phyloP scores from a whole-genome alignment of 768 basidiomycete species.

The Naganishia vaughanmartiniae region DNA sequence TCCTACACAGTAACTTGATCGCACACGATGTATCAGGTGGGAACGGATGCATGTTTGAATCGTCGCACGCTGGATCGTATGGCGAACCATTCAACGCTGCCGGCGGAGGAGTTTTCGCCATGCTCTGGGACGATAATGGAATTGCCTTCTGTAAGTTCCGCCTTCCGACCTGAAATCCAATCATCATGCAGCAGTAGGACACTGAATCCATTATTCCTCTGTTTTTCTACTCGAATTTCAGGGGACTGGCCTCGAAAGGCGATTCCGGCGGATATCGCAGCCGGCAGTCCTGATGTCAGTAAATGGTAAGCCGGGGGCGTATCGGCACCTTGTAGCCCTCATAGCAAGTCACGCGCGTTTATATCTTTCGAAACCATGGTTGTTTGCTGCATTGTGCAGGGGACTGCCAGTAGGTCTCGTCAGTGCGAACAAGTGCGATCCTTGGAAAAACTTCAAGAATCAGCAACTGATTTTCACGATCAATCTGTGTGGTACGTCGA shows the following conservation, averaged over 20 bases:
- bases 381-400: conserved; percentile 33
- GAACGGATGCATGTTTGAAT: conserved; percentile 72
- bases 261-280: conserved; percentile 41
- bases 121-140: conserved; percentile 77
- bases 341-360: too few species aligned
- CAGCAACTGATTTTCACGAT: conserved; percentile 49
- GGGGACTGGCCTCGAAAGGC: conserved; percentile 47
- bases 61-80: conserved; percentile 78
- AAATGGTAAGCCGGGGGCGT: conserved; percentile 13
- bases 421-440: conserved; percentile 46
- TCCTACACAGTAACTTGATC: too few species aligned
- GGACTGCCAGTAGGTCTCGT: conserved; percentile 44
- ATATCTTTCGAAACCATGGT: too few species aligned
- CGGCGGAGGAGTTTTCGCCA: conserved; percentile 80
- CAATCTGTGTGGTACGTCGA: conserved; percentile 47
- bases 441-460: conserved; percentile 43
- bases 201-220: background rate
- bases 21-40: conserved; percentile 34
- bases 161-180: conserved; percentile 5
- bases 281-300: background rate
- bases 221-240: conserved; percentile 15
- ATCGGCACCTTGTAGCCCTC: background rate
- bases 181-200: too few species aligned
- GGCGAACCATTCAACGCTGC: conserved; percentile 75
- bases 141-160: conserved; percentile 55